Evolutionary conservation across 2,329 filamentous ascomycete species (phyloP).

Genomic region (Cladophialophora exuberans): DNA sequence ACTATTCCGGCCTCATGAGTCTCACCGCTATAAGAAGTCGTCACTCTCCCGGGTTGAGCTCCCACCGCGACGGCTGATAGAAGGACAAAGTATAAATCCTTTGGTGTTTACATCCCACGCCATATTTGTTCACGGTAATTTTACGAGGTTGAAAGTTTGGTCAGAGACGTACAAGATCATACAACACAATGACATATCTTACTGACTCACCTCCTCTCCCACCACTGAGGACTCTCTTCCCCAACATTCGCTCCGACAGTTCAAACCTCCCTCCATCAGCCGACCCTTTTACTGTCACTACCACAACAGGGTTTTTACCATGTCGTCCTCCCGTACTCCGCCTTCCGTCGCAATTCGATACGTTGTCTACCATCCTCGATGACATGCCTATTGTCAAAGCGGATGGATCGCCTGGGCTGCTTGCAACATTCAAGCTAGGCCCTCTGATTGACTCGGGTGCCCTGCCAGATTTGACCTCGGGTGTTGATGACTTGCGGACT

Average conservation of each 20-base stretch:
- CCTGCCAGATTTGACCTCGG: conserved; percentile 74
- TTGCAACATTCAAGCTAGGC: conserved; percentile 74
- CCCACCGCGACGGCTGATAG: too few relatives aligned
- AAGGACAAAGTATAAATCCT: too few relatives aligned
- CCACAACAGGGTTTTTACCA: conserved; percentile 50
- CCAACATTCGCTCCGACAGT: conserved; percentile 49
- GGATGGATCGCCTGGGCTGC: conserved; percentile 74
- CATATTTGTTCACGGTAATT: background rate
- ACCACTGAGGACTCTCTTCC: conserved; percentile 46
- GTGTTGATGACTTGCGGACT: conserved; percentile 67
- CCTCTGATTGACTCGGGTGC: conserved; percentile 68
- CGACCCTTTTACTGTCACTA: conserved; percentile 54
- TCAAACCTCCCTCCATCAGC: conserved; percentile 43
- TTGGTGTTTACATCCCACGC: background rate
- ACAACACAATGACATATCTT: conserved; percentile 22
- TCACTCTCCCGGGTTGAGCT: too few relatives aligned
- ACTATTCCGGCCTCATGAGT: too few relatives aligned
- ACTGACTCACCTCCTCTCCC: conserved; percentile 34
- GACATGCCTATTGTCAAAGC: conserved; percentile 78
- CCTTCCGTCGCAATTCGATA: conserved; percentile 74
- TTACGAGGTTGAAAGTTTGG: background rate
- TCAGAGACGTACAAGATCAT: background rate
- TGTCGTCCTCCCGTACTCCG: conserved; percentile 44
- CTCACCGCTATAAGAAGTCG: too few relatives aligned
- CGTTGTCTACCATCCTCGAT: conserved; percentile 71